These are phyloP conservation scores for Acanthamoeba culbertsoni DNA, from an alignment of 208 protist species.

Conservation along the genomic window DNA sequence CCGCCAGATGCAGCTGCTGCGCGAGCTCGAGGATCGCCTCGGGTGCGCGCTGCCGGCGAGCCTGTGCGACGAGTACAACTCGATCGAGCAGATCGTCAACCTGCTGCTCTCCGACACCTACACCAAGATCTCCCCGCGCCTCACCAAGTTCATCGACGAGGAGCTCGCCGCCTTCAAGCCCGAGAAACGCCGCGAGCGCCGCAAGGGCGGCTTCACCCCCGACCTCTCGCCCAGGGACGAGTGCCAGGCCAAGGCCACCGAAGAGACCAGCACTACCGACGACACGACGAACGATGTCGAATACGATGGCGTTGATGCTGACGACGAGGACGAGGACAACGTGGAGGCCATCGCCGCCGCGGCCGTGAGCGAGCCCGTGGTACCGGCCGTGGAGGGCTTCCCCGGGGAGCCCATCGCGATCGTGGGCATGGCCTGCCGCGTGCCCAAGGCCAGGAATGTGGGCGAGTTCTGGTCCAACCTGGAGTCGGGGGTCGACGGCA, in stretches of 20 bases:
- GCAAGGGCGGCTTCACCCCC: not conserved
- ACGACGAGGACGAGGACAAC: not conserved
- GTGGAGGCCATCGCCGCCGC: not conserved
- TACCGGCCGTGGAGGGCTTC: not conserved
- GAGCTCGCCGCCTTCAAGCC: not conserved
- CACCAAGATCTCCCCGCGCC: slow-evolving; percentile 24
- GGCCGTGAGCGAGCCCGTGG: not conserved
- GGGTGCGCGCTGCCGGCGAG: not conserved
- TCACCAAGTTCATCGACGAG: slow-evolving; percentile 43
- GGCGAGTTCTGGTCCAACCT: slow-evolving; percentile 65
- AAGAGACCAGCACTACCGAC: not conserved
- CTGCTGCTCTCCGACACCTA: slow-evolving; percentile 17
- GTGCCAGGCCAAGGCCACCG: not conserved
- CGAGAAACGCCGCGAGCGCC: not conserved
- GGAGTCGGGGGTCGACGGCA: slow-evolving; percentile 56
- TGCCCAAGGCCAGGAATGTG: slow-evolving; percentile 62
- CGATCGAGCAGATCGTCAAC: slow-evolving; percentile 32
- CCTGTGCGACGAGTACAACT: slow-evolving; percentile 12
- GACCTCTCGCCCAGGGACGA: no score
- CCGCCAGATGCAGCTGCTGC: slow-evolving; percentile 4
- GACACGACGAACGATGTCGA: not conserved
- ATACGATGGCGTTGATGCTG: not conserved
- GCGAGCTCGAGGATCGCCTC: slow-evolving; percentile 13
- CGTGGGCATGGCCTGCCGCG: slow-evolving; percentile 67
- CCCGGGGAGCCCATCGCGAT: slow-evolving; percentile 58